Evolutionary conservation across 2,329 filamentous ascomycete species (phyloP).

Genomic region (Aspergillus cejpii): DNA sequence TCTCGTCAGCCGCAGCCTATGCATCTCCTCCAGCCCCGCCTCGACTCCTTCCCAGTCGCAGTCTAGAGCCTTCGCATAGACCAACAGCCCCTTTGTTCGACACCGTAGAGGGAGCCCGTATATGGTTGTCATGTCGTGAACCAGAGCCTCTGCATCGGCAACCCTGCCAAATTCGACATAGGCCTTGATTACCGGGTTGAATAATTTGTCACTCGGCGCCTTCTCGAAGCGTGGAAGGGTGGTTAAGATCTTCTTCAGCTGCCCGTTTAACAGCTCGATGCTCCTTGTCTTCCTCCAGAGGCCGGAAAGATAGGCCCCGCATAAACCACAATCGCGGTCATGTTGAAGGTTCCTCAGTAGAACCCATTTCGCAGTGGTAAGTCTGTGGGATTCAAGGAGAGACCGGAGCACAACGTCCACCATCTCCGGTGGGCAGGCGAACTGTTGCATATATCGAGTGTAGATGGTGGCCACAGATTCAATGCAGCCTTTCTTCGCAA

Average conservation of each 20-base stretch:
- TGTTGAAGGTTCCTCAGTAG: slow-evolving; percentile 29
- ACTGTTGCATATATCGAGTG: slow-evolving; percentile 21
- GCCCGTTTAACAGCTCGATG: slow-evolving; percentile 30
- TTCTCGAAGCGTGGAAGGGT: slow-evolving; percentile 27
- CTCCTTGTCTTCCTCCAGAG: slow-evolving; percentile 38
- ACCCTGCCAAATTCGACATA: slow-evolving; percentile 35
- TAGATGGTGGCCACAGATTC: slow-evolving; percentile 35
- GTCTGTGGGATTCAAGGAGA: slow-evolving; percentile 34
- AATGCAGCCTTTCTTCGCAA: slow-evolving; percentile 33
- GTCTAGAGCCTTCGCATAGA: slow-evolving; percentile 32
- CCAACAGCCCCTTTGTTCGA: slow-evolving; percentile 34
- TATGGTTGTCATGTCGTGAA: slow-evolving; percentile 29
- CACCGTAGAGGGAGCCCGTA: slow-evolving; percentile 28
- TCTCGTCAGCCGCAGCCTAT: slow-evolving; percentile 27
- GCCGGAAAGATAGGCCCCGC: slow-evolving; percentile 33
- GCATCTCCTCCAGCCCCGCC: slow-evolving; percentile 34
- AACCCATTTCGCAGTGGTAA: slow-evolving; percentile 34
- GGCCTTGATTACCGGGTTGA: slow-evolving; percentile 37
- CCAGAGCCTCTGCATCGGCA: slow-evolving; percentile 32
- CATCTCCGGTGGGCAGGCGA: slow-evolving; percentile 27
- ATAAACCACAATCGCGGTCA: slow-evolving; percentile 32
- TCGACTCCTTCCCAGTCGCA: slow-evolving; percentile 40
- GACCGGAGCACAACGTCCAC: slow-evolving; percentile 33
- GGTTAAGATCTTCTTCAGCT: slow-evolving; percentile 28
- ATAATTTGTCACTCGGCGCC: slow-evolving; percentile 33